Percentiles rank a stretch among this genome's conserved stretches.
Conservation (phyloP, 805 yeast species). For the Kuraishia molischiana region DNA sequence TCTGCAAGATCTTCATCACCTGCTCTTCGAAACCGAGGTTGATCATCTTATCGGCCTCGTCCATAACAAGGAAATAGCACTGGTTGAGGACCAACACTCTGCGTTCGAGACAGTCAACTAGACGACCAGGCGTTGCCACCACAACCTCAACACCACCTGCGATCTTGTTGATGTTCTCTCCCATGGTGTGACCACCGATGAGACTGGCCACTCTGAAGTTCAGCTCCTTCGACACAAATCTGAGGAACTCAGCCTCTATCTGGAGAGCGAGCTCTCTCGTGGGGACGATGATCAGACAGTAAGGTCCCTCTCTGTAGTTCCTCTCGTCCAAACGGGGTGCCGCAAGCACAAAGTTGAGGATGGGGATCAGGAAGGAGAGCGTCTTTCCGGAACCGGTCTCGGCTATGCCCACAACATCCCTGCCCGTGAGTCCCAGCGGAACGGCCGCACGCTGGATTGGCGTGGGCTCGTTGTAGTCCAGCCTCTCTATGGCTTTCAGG, state of each 20-base stretch:
- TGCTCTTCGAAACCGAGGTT: constrained; percentile 90
- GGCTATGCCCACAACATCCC: constrained; percentile 84
- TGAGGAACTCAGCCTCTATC: constrained; percentile 57
- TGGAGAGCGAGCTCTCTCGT: constrained; percentile 92
- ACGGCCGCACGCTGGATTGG: constrained; percentile 88
- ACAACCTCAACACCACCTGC: constrained; percentile 64
- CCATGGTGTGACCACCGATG: constrained; percentile 87
- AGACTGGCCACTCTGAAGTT: constrained; percentile 47
- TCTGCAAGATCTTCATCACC: constrained; percentile 46
- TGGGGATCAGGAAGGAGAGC: constrained; percentile 69
- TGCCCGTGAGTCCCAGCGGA: constrained; percentile 49
- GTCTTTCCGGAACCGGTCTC: constrained; percentile 97
- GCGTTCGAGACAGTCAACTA: constrained; percentile 70
- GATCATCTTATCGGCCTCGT: constrained; percentile 94
- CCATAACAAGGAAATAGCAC: constrained; percentile 66
- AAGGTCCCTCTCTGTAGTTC: constrained; percentile 56
- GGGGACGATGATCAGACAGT: constrained; percentile 75
- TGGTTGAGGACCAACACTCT: constrained; percentile 49
- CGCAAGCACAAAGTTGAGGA: constrained; percentile 43
- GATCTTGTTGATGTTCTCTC: constrained; percentile 53
- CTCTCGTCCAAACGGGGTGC: constrained; percentile 34
- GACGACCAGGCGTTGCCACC: constrained; percentile 91
- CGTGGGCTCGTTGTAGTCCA: constrained; percentile 59
- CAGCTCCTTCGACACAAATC: constrained; percentile 28
- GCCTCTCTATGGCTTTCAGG: constrained; percentile 22